Conservation (phyloP, 1,284 basidiomycete genomes). For the Trichosporon faecale region DNA sequence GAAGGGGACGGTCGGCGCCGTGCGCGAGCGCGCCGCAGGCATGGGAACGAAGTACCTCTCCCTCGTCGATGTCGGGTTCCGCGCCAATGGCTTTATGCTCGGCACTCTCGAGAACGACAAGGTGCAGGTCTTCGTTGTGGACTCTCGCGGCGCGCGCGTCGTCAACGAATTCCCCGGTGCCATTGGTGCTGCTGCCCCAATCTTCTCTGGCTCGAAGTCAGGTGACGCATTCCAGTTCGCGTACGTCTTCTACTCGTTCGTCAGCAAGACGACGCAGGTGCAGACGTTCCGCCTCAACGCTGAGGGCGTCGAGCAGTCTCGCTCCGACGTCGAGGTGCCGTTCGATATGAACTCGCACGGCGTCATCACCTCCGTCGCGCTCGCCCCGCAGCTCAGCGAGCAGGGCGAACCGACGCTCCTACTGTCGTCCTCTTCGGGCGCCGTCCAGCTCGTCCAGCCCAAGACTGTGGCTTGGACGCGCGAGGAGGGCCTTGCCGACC, state of each 20-base stretch:
- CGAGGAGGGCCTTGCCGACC: slow-evolving; percentile 73
- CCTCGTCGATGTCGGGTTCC: slow-evolving; percentile 43
- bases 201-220: slow-evolving; percentile 54
- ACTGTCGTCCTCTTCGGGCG: slow-evolving; percentile 71
- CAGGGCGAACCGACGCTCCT: slow-evolving; percentile 42
- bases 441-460: slow-evolving; percentile 71
- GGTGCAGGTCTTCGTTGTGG: slow-evolving; percentile 58
- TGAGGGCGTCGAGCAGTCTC: slow-evolving; percentile 16
- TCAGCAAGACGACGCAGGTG: slow-evolving; percentile 3
- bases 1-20: slow-evolving; percentile 52
- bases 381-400: slow-evolving; percentile 18
- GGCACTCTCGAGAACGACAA: slow-evolving; percentile 58
- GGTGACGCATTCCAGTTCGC: slow-evolving; percentile 53
- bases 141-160: slow-evolving; percentile 49
- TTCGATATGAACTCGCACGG: slow-evolving; percentile 73
- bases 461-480: slow-evolving; percentile 68
- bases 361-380: slow-evolving; percentile 53
- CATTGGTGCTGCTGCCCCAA: slow-evolving; percentile 34
- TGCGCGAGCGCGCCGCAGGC: slow-evolving; percentile 53
- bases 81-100: slow-evolving; percentile 46
- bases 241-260: slow-evolving; percentile 69
- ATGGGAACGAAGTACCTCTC: slow-evolving; percentile 29
- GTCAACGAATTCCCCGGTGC: slow-evolving; percentile 58
- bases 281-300: slow-evolving; percentile 16
- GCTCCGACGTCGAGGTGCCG: slow-evolving; percentile 9